Evolutionary conservation across 1,139 yeast genomes (phyloP).

Genomic region (Yamadazyma taylorii): DNA sequence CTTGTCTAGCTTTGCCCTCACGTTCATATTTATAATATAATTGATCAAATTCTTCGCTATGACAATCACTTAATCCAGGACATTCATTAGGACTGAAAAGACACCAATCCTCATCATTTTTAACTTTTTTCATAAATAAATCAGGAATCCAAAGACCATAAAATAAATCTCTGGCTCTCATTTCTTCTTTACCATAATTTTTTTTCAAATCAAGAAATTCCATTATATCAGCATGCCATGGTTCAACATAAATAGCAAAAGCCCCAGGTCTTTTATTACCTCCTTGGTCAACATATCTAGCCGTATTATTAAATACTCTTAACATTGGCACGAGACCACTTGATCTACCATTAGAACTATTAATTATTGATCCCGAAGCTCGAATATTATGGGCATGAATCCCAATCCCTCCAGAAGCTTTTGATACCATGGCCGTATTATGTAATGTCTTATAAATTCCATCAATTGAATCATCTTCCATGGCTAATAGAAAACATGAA

Average conservation of each 20-base stretch:
- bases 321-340: conserved; percentile 61
- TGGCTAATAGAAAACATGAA: conserved; percentile 56
- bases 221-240: conserved; percentile 61
- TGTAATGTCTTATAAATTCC: conserved; percentile 58
- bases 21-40: conserved; percentile 48
- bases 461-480: conserved; percentile 60
- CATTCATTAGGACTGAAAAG: conserved; percentile 55
- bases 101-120: conserved; percentile 50
- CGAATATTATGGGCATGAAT: conserved; percentile 56
- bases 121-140: conserved; percentile 56
- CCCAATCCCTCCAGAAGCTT: conserved; percentile 62
- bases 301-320: conserved; percentile 58
- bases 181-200: conserved; percentile 59
- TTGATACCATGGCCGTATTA: conserved; percentile 55
- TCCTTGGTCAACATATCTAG: conserved; percentile 63
- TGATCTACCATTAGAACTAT: conserved; percentile 56
- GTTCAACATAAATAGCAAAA: conserved; percentile 59
- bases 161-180: conserved; percentile 56
- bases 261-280: conserved; percentile 67
- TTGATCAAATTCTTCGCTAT: conserved; percentile 49
- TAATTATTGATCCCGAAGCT: conserved; percentile 49
- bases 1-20: conserved; percentile 36
- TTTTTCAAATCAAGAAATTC: conserved; percentile 52
- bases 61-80: conserved; percentile 51
- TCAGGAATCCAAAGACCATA: conserved; percentile 63